Percentiles rank a stretch among this genome's conserved stretches.
Evolutionary conservation across 176 grass and related monocot genomes (phyloP).

Genomic region (Carex littledalei): DNA sequence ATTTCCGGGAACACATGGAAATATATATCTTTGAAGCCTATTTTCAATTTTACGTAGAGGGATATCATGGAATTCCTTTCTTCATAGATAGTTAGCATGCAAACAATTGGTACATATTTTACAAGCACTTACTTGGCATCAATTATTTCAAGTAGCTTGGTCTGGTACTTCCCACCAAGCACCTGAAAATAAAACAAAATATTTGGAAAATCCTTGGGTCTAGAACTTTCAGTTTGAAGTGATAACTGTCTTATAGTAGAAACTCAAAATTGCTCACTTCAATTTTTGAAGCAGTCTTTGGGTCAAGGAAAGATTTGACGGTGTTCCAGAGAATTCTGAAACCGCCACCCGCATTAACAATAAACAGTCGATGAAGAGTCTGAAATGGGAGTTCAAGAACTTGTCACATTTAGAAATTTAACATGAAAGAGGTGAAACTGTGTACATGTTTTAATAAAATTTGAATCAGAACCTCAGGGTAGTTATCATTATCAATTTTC

Average conservation of each 20-base stretch:
- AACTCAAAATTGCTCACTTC: conserved; percentile 12
- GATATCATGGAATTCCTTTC: neutral
- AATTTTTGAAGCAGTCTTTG: conserved; percentile 47
- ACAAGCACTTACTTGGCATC: conserved; percentile 33
- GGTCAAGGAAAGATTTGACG: conserved; percentile 23
- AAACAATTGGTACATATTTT: neutral
- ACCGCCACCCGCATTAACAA: conserved; percentile 49
- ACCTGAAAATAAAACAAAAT: conserved; percentile 31
- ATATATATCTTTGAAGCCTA: neutral
- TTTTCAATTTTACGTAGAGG: neutral
- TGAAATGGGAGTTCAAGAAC: conserved; percentile 19
- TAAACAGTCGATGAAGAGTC: conserved; percentile 36
- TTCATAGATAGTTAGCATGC: neutral
- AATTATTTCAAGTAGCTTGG: conserved; percentile 52
- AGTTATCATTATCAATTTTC: conserved; percentile 53
- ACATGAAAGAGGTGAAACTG: neutral
- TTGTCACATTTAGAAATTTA: conserved; percentile 10
- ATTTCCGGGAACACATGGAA: neutral
- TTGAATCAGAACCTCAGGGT: conserved; percentile 38
- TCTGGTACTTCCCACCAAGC: conserved; percentile 45
- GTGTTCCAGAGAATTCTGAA: conserved; percentile 31
- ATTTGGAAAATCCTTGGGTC: conserved; percentile 5
- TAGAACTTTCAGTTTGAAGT: neutral
- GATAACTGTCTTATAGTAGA: neutral
- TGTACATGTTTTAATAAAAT: neutral